Base-by-base conservation (phyloP, 305 asterid genomes). In the Solanum chacoense region DNA sequence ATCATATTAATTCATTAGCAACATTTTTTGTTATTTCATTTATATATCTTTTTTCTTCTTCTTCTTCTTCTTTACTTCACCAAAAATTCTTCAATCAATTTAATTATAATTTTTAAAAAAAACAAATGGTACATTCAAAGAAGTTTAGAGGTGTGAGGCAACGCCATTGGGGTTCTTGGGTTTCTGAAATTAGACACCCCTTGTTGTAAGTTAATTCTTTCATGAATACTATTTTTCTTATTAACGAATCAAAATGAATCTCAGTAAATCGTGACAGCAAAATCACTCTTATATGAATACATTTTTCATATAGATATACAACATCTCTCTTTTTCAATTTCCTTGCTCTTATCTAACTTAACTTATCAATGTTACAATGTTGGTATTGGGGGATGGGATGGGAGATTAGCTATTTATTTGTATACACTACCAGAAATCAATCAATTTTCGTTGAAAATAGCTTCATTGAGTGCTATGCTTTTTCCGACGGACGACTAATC, bases 161-260 rank as follows among this genome's bases (percentile, higher is more conserved):
- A 78, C 97, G 98, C 67, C 98, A 95, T 88, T 95, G 98, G 98
- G 98, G 98, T 81, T 95, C 98, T 42, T 95, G 98, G 98, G 98
- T 95, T 84, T 94, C 98, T 75, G 98, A 95, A 86, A 95, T 94
- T 90, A 96, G 96, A 85, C 98, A 94, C 34, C 96, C 96, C 76
- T 74, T 95, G 81, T 88, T 93, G 95, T 94, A 94, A 87, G 90
- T 24, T 20, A 59, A 20, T 8, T 45, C 31, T 31, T 13, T 67
- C 29, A 24, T 3, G 11, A 55, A 67, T 59, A 59, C 1, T 59
- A 20, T 20, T 20, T 55, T 18, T 59, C 2, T 59, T 20, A 55
- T 3, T 20, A 55, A 59, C 5, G 69, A 59, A 1, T 55, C 5
- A 7, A 0, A 55, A 7, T 55, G 0, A 8, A 59, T 22, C 28